phyloP scores from a whole-genome alignment of 495 filamentous ascomycete species.

The Aspergillus coremiiformis region DNA sequence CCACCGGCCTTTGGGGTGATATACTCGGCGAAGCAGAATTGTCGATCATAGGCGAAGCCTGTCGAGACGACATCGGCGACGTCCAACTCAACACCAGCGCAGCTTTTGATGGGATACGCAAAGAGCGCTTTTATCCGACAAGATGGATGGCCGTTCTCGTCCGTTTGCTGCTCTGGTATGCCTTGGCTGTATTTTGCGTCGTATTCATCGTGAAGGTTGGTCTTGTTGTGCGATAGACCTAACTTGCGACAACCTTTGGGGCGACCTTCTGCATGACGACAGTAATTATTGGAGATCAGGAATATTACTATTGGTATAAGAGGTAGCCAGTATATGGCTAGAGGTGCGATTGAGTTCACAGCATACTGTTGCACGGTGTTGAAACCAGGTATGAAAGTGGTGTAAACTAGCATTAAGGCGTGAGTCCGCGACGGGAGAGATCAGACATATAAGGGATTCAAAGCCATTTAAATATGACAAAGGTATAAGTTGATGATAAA shows the following conservation, averaged over 20 bases:
- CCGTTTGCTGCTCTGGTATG: slow-evolving; percentile 9
- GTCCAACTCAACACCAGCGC: slow-evolving; percentile 68
- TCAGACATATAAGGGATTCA: neutral
- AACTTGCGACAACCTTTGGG: slow-evolving; percentile 32
- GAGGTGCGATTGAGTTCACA: neutral
- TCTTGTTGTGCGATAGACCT: slow-evolving; percentile 22
- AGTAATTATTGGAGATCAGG: neutral
- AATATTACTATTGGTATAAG: neutral
- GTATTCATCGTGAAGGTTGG: slow-evolving; percentile 35
- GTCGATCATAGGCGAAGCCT: slow-evolving; percentile 76
- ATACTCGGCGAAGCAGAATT: slow-evolving; percentile 74
- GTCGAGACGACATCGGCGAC: slow-evolving; percentile 57
- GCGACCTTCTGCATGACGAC: neutral
- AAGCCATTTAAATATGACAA: neutral
- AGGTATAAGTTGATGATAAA: neutral
- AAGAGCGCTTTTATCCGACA: slow-evolving; percentile 72
- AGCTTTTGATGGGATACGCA: slow-evolving; percentile 86
- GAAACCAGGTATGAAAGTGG: neutral
- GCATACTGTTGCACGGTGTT: neutral
- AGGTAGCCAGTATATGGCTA: neutral
- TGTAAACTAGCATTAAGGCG: neutral
- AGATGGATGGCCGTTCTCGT: slow-evolving; percentile 16
- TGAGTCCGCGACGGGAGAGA: neutral
- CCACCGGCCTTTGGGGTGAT: slow-evolving; percentile 31
- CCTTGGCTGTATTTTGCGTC: slow-evolving; percentile 27